Evolutionary conservation across 768 basidiomycete species (phyloP).

Genomic region (Lentinula raphanica): DNA sequence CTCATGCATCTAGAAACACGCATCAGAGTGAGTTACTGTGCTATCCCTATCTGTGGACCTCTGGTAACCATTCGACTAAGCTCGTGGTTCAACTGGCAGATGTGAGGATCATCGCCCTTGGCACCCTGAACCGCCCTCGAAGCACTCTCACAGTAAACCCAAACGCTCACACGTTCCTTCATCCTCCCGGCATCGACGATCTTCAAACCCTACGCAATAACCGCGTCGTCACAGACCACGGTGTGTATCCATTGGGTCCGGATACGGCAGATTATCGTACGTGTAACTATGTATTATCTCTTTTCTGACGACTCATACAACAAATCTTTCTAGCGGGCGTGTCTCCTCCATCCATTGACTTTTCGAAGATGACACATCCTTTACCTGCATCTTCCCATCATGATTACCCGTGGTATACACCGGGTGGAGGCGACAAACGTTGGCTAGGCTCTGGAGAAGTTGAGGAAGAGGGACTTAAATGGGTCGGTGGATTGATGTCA

Average conservation of each 20-base stretch:
- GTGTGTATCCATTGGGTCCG: constrained; percentile 36
- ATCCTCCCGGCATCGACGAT: constrained; percentile 59
- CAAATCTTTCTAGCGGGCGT: not conserved
- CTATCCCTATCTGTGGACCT: not conserved
- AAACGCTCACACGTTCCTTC: constrained; percentile 64
- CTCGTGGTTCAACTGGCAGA: constrained; percentile 66
- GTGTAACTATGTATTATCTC: constrained; percentile 10
- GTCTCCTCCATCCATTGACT: constrained; percentile 14
- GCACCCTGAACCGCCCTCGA: constrained; percentile 54
- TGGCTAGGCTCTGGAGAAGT: constrained; percentile 49
- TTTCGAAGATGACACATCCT: constrained; percentile 48
- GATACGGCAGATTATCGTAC: constrained; percentile 26
- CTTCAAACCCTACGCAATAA: constrained; percentile 13
- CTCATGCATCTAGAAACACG: constrained; percentile 63
- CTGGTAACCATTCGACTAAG: constrained; percentile 27
- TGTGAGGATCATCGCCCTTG: constrained; percentile 67
- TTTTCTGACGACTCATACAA: not conserved
- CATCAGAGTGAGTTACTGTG: constrained; percentile 45
- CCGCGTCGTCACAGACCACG: constrained; percentile 34
- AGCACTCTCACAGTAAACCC: constrained; percentile 54
- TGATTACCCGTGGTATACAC: constrained; percentile 71
- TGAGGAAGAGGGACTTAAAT: constrained; percentile 57
- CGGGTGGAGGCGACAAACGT: constrained; percentile 61
- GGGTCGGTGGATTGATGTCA: constrained; percentile 72
- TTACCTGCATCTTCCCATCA: constrained; percentile 48